Percentiles rank a stretch among this genome's conserved stretches.
Conservation (phyloP, 768 basidiomycete species). For the Hygrophorus pudorinus region DNA sequence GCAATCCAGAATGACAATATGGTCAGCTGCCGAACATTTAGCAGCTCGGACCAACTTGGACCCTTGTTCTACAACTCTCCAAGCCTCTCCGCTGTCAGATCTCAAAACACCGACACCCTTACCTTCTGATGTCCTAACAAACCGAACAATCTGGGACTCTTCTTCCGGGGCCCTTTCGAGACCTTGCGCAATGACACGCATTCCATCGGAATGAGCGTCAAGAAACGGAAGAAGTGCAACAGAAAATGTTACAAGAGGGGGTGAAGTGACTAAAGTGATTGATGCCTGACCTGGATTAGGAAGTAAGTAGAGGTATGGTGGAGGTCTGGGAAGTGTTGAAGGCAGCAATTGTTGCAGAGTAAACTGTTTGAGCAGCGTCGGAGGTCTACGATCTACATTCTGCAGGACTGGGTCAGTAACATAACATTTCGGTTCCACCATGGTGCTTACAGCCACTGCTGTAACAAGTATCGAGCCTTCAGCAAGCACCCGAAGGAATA, state of each 20-base stretch:
- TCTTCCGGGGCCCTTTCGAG: constrained; percentile 32
- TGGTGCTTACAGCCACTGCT: constrained; percentile 57
- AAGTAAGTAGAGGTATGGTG: constrained; percentile 43
- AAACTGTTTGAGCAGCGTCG: constrained; percentile 70
- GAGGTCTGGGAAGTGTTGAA: constrained; percentile 32
- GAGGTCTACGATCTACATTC: constrained; percentile 87
- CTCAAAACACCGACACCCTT: constrained; percentile 62
- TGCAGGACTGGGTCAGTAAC: constrained; percentile 18
- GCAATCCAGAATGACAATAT: constrained; percentile 59
- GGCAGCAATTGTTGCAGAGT: constrained; percentile 57
- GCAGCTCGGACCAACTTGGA: constrained; percentile 36
- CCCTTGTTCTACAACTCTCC: constrained; percentile 42
- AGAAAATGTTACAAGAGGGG: constrained; percentile 54
- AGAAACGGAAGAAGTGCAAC: constrained; percentile 55
- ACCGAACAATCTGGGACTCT: constrained; percentile 43
- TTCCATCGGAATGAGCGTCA: constrained; percentile 43
- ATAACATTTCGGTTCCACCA: constrained; percentile 1
- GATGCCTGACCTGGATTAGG: constrained; percentile 32
- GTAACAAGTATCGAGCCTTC: constrained; percentile 70
- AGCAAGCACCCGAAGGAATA: constrained; percentile 61
- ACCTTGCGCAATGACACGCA: constrained; percentile 33
- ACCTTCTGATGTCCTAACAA: constrained; percentile 75
- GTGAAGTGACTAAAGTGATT: constrained; percentile 53
- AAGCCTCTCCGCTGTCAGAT: constrained; percentile 51
- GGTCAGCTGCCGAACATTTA: constrained; percentile 49